These are phyloP conservation scores for Globisporangium heterothallicum DNA, from an alignment of 352 stramenopile species.

Conservation along the genomic window DNA sequence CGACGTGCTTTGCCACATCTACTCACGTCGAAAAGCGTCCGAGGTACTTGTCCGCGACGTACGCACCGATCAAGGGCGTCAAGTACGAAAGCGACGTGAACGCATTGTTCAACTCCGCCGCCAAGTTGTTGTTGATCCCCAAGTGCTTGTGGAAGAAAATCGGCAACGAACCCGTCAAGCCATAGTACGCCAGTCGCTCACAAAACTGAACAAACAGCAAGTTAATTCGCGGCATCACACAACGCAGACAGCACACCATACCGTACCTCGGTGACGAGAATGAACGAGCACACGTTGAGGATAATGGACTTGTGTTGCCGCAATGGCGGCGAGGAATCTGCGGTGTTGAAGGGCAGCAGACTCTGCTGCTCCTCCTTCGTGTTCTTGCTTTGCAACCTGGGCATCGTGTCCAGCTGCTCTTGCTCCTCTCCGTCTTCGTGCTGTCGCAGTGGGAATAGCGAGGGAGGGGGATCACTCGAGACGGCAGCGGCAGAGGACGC, in stretches of 20 bases:
- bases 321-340: neutral
- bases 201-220: constrained; percentile 47
- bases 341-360: constrained; percentile 5
- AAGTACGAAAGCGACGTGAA: constrained; percentile 84
- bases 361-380: constrained; percentile 8
- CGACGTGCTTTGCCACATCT: neutral
- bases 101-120: constrained; percentile 84
- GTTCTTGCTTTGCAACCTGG: constrained; percentile 6
- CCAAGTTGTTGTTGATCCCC: constrained; percentile 66
- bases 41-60: constrained; percentile 73
- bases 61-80: constrained; percentile 76
- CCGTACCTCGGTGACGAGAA: constrained; percentile 75
- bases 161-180: constrained; percentile 72
- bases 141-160: constrained; percentile 88
- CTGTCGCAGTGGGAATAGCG: neutral
- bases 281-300: constrained; percentile 83
- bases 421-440: neutral
- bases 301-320: constrained; percentile 66
- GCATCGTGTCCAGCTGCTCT: no score
- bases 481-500: no score
- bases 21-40: constrained; percentile 72
- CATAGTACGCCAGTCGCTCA: constrained; percentile 78
- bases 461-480: no score
- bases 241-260: neutral
- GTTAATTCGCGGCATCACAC: neutral